These are phyloP conservation scores for Ascobolus immersus DNA, from an alignment of 495 filamentous ascomycete species.

Conservation along the genomic window DNA sequence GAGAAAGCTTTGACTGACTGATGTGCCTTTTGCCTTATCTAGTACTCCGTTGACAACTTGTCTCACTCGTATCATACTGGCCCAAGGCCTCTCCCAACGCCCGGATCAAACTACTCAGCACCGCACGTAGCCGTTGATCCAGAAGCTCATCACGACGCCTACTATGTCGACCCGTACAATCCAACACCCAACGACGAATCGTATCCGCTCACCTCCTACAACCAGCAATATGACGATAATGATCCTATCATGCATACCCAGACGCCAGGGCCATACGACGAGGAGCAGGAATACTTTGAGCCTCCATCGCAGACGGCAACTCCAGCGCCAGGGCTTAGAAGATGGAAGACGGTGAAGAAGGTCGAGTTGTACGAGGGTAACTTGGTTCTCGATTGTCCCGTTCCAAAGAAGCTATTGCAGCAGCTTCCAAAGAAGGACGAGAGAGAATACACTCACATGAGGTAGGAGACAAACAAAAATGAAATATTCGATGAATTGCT, in stretches of 20 bases:
- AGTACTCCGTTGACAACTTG: constrained; percentile 15
- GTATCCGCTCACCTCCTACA: constrained; percentile 11
- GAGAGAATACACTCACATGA: constrained; percentile 97
- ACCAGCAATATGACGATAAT: constrained; percentile 16
- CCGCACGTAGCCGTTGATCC: constrained; percentile 9
- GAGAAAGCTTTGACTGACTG: neutral
- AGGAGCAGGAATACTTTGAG: constrained; percentile 5
- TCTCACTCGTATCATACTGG: constrained; percentile 11
- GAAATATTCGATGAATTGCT: too few species aligned
- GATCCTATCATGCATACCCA: constrained; percentile 16
- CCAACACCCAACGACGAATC: constrained; percentile 8
- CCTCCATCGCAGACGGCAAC: constrained; percentile 21
- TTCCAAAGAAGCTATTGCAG: constrained; percentile 67
- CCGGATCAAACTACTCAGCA: neutral
- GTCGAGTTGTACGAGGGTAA: constrained; percentile 92
- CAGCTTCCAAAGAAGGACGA: constrained; percentile 51
- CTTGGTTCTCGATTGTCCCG: constrained; percentile 87
- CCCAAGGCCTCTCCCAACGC: neutral
- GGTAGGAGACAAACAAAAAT: constrained; percentile 3
- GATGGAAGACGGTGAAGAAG: constrained; percentile 98
- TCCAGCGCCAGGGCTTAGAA: constrained; percentile 42
- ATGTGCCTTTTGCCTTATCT: neutral
- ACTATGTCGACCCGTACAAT: constrained; percentile 10
- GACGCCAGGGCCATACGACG: constrained; percentile 10
- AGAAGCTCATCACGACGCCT: constrained; percentile 9